Evolutionary conservation across 352 stramenopile species (phyloP).

Genomic region (Globisporangium heterothallicum): DNA sequence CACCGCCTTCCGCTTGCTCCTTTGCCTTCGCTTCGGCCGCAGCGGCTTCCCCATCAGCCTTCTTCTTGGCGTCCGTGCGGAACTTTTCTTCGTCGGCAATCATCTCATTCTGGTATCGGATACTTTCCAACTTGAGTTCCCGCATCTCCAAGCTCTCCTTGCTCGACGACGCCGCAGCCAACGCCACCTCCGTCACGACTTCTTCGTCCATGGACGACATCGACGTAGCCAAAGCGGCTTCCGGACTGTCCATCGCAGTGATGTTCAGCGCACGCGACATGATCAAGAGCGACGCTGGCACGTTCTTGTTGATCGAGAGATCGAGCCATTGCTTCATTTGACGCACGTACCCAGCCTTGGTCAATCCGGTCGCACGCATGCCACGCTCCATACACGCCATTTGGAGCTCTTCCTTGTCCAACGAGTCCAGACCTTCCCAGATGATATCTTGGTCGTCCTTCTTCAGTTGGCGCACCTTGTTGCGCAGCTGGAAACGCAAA

Average conservation of each 20-base stretch:
- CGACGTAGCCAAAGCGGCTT: constrained; percentile 81
- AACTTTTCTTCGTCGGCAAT: constrained; percentile 90
- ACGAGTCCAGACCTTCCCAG: constrained; percentile 96
- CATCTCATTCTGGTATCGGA: constrained; percentile 96
- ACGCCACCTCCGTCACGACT: constrained; percentile 80
- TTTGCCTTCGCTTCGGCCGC: constrained; percentile 26
- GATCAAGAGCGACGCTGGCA: constrained; percentile 98
- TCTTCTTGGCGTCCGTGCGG: constrained; percentile 77
- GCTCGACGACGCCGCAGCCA: constrained; percentile 63
- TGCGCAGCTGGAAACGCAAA: constrained; percentile 93
- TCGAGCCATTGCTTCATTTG: constrained; percentile 98
- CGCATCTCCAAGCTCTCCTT: constrained; percentile 70
- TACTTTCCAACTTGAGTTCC: constrained; percentile 86
- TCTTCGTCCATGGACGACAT: constrained; percentile 88
- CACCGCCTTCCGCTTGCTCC: constrained; percentile 20
- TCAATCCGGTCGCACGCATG: constrained; percentile 96
- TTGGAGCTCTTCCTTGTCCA: constrained; percentile 97
- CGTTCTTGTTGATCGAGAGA: constrained; percentile 97
- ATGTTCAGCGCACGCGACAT: constrained; percentile 98
- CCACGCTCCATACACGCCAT: constrained; percentile 96
- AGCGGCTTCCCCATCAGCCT: constrained; percentile 56
- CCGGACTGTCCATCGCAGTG: constrained; percentile 74
- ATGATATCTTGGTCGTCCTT: constrained; percentile 99
- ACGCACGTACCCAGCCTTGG: constrained; percentile 93
- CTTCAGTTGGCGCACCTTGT: constrained; percentile 91